Percentiles rank a stretch among this genome's conserved stretches.
These are phyloP conservation scores for Torulaspora globosa DNA, from an alignment of 1,139 yeast species.

Conservation along the genomic window DNA sequence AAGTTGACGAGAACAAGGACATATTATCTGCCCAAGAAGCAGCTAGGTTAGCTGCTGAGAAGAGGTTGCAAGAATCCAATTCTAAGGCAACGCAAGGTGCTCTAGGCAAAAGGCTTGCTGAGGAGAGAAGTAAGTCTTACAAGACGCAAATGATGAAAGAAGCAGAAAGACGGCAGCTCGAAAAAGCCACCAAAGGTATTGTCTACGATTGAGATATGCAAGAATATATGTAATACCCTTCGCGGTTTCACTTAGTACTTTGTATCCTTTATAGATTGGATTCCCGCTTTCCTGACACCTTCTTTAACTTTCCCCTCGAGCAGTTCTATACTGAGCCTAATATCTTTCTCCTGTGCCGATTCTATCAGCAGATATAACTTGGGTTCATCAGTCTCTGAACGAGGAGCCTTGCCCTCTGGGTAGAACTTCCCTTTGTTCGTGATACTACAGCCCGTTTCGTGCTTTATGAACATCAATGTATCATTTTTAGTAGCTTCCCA, in stretches of 20 bases:
- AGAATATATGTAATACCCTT: background rate
- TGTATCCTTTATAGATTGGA: slow-evolving; percentile 28
- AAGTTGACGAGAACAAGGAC: slow-evolving; percentile 5
- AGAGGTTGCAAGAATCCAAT: slow-evolving; percentile 25
- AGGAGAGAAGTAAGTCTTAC: slow-evolving; percentile 29
- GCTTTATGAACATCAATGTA: slow-evolving; percentile 60
- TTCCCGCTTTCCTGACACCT: slow-evolving; percentile 43
- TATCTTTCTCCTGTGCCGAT: slow-evolving; percentile 62
- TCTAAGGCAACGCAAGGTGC: slow-evolving; percentile 29
- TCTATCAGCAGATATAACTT: slow-evolving; percentile 78
- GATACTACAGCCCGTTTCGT: slow-evolving; percentile 70
- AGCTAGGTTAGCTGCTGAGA: slow-evolving; percentile 36
- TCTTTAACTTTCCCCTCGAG: slow-evolving; percentile 58
- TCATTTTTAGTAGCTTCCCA: slow-evolving; percentile 77
- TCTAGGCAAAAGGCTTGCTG: slow-evolving; percentile 31
- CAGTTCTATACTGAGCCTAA: slow-evolving; percentile 60
- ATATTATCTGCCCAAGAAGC: slow-evolving; percentile 32
- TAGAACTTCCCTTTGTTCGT: slow-evolving; percentile 81
- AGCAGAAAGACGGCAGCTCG: slow-evolving; percentile 18
- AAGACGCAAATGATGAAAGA: slow-evolving; percentile 23
- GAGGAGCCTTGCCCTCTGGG: slow-evolving; percentile 49
- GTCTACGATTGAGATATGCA: slow-evolving; percentile 12
- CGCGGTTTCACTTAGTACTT: slow-evolving; percentile 19
- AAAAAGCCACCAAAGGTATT: slow-evolving; percentile 9
- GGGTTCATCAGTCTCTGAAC: slow-evolving; percentile 54